Percentiles rank a stretch among this genome's conserved stretches.
Evolutionary conservation across 176 grass and related monocot species (phyloP).

Genomic region (Eleusine indica): DNA sequence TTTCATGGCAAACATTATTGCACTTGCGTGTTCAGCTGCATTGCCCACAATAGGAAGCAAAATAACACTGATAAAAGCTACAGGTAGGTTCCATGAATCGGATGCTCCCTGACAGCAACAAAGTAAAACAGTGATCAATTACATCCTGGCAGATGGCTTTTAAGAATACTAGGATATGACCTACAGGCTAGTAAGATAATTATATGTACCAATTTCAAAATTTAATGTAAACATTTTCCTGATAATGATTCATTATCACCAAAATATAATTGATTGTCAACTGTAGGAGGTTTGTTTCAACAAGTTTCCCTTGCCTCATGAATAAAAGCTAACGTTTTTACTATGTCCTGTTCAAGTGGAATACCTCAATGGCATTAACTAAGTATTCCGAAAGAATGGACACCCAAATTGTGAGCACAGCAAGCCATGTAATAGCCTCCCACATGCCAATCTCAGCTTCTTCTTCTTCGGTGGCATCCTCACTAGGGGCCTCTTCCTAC

Average conservation of each 20-base stretch:
- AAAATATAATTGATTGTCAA: background rate
- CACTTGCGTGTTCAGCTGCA: constrained; percentile 91
- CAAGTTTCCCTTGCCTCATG: constrained; percentile 10
- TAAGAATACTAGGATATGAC: background rate
- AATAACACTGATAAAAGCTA: constrained; percentile 94
- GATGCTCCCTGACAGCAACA: constrained; percentile 73
- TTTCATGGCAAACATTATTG: constrained; percentile 96
- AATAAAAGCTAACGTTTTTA: constrained; percentile 12
- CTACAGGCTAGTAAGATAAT: constrained; percentile 14
- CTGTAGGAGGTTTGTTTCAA: background rate
- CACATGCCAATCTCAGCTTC: constrained; percentile 71
- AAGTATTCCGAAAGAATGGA: constrained; percentile 86
- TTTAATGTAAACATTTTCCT: constrained; percentile 12
- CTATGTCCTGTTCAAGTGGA: background rate
- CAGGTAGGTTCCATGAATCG: constrained; percentile 69
- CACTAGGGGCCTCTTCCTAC: constrained; percentile 58
- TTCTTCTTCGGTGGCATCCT: constrained; percentile 45
- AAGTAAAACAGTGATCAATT: constrained; percentile 34
- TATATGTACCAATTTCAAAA: background rate
- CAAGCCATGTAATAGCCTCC: constrained; percentile 77
- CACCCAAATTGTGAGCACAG: constrained; percentile 64
- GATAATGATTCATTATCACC: background rate
- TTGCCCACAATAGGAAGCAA: constrained; percentile 94
- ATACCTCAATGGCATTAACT: constrained; percentile 89
- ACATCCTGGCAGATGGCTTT: constrained; percentile 26